These are phyloP conservation scores for Mortierella sp. DNA, from an alignment of 371 early-diverging fungal genomes.

Conservation along the genomic window DNA sequence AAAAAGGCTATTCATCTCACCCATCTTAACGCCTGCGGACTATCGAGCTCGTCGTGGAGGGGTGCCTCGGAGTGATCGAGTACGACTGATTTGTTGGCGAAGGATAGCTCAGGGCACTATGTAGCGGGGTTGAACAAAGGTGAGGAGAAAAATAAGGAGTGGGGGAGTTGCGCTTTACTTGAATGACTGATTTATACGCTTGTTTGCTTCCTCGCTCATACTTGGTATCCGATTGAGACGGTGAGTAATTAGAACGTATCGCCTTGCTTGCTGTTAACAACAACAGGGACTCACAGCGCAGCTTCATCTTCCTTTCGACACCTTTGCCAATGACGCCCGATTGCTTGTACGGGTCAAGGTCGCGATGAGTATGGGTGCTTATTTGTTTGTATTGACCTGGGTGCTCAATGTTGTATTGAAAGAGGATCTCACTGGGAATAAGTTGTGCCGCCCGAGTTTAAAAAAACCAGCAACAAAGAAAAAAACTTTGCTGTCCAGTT, in stretches of 20 bases:
- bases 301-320: not conserved
- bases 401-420: not conserved
- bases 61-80: not conserved
- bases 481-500: not conserved
- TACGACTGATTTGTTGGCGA: not conserved
- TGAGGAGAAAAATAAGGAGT: not conserved
- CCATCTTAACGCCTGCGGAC: not conserved
- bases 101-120: not conserved
- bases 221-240: not conserved
- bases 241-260: not conserved
- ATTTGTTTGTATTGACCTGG: not conserved
- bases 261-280: not conserved
- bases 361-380: not conserved
- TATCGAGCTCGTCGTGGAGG: not conserved
- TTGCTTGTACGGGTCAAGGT: not conserved
- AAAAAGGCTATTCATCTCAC: conserved; percentile 8
- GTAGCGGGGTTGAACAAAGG: not conserved
- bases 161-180: not conserved
- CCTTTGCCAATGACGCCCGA: not conserved
- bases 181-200: conserved; percentile 4
- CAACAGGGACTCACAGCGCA: not conserved
- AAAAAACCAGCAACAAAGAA: not conserved
- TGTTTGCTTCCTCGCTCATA: not conserved
- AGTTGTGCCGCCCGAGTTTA: not conserved
- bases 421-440: not conserved